Conservation (phyloP, 805 yeast species). For the Blastobotrys peoriensis region DNA sequence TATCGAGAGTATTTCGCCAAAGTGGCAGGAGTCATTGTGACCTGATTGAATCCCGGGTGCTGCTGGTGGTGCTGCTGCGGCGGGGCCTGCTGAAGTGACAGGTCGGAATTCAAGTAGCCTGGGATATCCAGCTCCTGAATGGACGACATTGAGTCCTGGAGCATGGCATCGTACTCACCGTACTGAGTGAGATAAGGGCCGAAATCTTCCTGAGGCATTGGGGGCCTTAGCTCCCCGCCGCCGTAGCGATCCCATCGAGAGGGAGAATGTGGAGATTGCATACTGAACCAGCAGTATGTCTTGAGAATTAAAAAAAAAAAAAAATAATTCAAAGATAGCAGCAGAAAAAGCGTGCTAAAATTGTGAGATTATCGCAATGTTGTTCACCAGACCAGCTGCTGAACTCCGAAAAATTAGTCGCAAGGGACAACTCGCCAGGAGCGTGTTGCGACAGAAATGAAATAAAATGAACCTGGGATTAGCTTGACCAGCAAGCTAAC, state of each 20-base stretch:
- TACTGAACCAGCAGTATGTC: constrained; percentile 18
- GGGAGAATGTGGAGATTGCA: not conserved
- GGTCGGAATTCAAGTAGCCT: constrained; percentile 4
- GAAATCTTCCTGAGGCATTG: constrained; percentile 49
- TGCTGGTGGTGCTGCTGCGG: constrained; percentile 3
- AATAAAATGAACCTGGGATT: too few species aligned
- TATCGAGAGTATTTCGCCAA: constrained; percentile 21
- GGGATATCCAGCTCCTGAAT: constrained; percentile 64
- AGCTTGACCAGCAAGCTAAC: constrained; percentile 25
- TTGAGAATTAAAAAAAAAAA: constrained; percentile 2
- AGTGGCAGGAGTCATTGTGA: constrained; percentile 19
- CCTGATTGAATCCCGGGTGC: constrained; percentile 1
- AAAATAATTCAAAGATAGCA: constrained; percentile 3
- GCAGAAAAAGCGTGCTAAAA: not conserved
- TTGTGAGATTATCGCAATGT: constrained; percentile 1
- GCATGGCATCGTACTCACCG: constrained; percentile 40
- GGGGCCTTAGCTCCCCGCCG: constrained; percentile 6
- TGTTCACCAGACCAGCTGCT: too few species aligned
- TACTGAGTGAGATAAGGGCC: constrained; percentile 40
- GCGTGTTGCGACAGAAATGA: too few species aligned
- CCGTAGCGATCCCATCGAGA: not conserved
- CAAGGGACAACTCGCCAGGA: too few species aligned
- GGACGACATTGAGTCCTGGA: constrained; percentile 50
- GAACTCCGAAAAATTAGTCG: too few species aligned
- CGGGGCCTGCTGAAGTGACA: not conserved